Evolutionary conservation across 305 asterid species (phyloP), one percentile per base, ranked within the genome.

Genomic region (Rubia occidens): DNA sequence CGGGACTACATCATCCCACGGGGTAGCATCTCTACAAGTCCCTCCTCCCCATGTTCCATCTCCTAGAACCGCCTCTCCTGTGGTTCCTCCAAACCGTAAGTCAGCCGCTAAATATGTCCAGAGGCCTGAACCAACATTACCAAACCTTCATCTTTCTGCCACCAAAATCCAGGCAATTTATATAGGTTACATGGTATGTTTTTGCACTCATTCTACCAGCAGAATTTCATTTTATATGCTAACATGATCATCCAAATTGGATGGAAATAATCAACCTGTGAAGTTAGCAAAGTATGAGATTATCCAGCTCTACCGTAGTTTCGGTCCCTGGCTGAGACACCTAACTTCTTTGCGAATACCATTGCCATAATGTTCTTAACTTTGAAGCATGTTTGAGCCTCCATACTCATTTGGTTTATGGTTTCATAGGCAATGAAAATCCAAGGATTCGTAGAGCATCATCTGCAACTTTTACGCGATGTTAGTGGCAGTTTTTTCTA

Each of bases 131-230:
- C 97, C 89, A 13, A 83, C 89, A 64, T 76, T 77, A 67, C 68
- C 71, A 76, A 72, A 73, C 70, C 90, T 79, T 75, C 85, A 87
- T 29, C 77, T 80, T 68, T 83, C 95, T 10, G 95, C 97, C 60
- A 88, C 82, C 71, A 90, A 78, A 80, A 86, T 93, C 53, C 98
- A 93, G 80, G 91, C 98, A 32, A 86, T 80, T 29, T 93, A 80
- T 62, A 77, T 95, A 76, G 97, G 97, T 67, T 89, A 83, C 79
- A 66, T 81, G 96, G 98, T 93, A 85, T 82, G 81, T 49, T 8
- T 66, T 76, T 76, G 45, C 15, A 72, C 74, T 73, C 68, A 6
- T 61, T 18, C 44, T 8, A 42, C 15, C 15, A 35, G 53, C 43
- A 65, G 53, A 56, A 70, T 9, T 29, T 18, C 29, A 69, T 54